Conservation (phyloP, 495 filamentous ascomycete species). For the Xylaria cubensis region DNA sequence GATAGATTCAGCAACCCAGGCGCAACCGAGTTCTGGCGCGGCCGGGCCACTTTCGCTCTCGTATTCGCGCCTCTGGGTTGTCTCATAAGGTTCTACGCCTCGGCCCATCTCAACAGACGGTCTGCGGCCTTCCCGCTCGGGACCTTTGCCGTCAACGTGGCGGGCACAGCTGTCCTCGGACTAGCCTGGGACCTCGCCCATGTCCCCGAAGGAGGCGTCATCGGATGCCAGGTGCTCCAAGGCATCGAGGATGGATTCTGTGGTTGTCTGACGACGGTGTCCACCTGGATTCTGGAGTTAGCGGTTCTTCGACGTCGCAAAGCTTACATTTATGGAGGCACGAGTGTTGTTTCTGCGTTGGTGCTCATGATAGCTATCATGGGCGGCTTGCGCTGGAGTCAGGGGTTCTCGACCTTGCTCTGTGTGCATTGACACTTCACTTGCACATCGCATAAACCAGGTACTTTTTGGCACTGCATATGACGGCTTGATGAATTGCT, state of each 20-base stretch:
- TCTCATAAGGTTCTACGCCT: conserved; percentile 74
- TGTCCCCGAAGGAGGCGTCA: conserved; percentile 55
- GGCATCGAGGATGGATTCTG: conserved; percentile 92
- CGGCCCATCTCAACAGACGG: conserved; percentile 70
- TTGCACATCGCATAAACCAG: not conserved
- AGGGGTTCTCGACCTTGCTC: conserved; percentile 60
- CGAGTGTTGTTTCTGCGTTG: conserved; percentile 69
- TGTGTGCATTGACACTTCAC: conserved; percentile 49
- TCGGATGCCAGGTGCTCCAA: conserved; percentile 80
- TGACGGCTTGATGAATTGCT: not conserved
- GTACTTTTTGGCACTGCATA: not conserved
- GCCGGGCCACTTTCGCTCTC: conserved; percentile 73
- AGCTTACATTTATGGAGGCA: conserved; percentile 76
- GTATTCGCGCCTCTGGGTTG: conserved; percentile 88
- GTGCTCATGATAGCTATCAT: conserved; percentile 74
- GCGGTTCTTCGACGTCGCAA: conserved; percentile 68
- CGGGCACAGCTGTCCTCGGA: conserved; percentile 69
- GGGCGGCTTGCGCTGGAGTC: conserved; percentile 81
- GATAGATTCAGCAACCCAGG: conserved; percentile 55
- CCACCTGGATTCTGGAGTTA: conserved; percentile 87
- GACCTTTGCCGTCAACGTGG: conserved; percentile 84
- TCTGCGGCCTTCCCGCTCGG: conserved; percentile 79
- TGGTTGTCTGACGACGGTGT: conserved; percentile 89
- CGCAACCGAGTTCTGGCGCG: conserved; percentile 71
- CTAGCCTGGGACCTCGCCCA: conserved; percentile 80